Conservation (phyloP, 2,329 filamentous ascomycete species). For the Phaeosphaeria sp. region DNA sequence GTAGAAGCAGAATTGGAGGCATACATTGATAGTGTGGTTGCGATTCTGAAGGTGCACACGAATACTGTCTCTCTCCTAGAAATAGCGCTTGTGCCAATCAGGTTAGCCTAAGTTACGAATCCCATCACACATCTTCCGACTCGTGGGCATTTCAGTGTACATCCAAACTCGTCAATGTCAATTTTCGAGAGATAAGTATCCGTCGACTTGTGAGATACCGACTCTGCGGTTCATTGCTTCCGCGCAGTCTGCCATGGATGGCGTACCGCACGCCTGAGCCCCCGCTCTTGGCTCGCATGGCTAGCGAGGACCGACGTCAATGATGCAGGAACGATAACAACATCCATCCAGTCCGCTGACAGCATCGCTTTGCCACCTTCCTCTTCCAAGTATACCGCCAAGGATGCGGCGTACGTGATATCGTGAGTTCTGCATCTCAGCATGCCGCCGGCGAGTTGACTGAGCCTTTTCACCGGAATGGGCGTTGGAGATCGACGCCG, state of each 20-base stretch:
- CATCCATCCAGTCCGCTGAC: slow-evolving; percentile 2
- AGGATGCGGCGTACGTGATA: slow-evolving; percentile 2
- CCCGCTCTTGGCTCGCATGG: slow-evolving; percentile 9
- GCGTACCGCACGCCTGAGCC: not conserved
- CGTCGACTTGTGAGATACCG: not conserved
- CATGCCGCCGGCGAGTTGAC: not conserved
- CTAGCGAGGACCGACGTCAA: slow-evolving; percentile 2
- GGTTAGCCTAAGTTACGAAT: not conserved
- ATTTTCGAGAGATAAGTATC: not conserved
- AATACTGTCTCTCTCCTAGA: not conserved
- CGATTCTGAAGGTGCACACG: too few relatives aligned
- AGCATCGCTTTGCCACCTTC: slow-evolving; percentile 6
- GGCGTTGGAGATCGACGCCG: slow-evolving; percentile 1
- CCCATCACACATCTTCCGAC: not conserved
- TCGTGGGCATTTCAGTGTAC: not conserved
- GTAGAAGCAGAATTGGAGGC: too few relatives aligned
- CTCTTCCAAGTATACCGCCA: slow-evolving; percentile 4
- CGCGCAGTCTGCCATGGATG: not conserved
- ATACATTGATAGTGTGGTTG: too few relatives aligned
- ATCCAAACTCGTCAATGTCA: not conserved
- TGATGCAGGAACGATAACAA: slow-evolving; percentile 16
- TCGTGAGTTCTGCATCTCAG: not conserved
- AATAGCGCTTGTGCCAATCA: not conserved
- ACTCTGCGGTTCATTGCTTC: slow-evolving; percentile 5
- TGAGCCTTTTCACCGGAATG: not conserved